Evolutionary conservation across 1,284 basidiomycete species (phyloP), one percentile per base, ranked within the genome.

Genomic region (Leccinum fuscescens): DNA sequence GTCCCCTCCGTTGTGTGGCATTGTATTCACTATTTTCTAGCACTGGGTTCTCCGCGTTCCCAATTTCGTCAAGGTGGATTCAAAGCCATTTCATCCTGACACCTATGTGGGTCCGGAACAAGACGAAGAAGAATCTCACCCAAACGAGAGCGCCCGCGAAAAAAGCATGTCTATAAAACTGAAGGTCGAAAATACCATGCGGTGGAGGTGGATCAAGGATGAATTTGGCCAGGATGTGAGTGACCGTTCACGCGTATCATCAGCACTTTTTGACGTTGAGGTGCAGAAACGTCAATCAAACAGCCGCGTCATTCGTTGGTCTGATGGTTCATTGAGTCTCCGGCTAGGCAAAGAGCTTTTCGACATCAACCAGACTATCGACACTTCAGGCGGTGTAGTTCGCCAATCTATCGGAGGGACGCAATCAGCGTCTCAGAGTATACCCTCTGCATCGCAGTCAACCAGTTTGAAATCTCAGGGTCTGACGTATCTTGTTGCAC

Each of bases 321-420:
- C 93, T 22, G 95, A 97, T 71, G 94, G 94, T 27, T 84, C 89
- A 14, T 78, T 93, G 64, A 94, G 92, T 68, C 82, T 97, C 39
- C 88, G 92, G 65, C 79, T 97, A 58, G 94, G 95, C 55, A 90
- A 90, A 73, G 95, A 97, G 70, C 80, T 95, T 5, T 96, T 95
- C 73, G 94, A 97, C 76, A 88, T 97, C 61, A 86, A 83, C 55
- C 82, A 89, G 71, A 86, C 82, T 60, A 77, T 90, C 61, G 91
- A 94, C 69, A 87, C 82, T 9, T 90, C 89, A 8, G 88, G 83
- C 48, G 79, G 80, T 39, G 74, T 83, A 46, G 73, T 82, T 42
- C 83, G 84, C 50, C 81, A 86, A 63, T 78, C 81, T 17, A 71
- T 86, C 58, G 83, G 84, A 31, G 74, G 76, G 37, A 74, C 77